phyloP scores from a whole-genome alignment of 257 asterid genomes.

The Anisodus acutangulus region DNA sequence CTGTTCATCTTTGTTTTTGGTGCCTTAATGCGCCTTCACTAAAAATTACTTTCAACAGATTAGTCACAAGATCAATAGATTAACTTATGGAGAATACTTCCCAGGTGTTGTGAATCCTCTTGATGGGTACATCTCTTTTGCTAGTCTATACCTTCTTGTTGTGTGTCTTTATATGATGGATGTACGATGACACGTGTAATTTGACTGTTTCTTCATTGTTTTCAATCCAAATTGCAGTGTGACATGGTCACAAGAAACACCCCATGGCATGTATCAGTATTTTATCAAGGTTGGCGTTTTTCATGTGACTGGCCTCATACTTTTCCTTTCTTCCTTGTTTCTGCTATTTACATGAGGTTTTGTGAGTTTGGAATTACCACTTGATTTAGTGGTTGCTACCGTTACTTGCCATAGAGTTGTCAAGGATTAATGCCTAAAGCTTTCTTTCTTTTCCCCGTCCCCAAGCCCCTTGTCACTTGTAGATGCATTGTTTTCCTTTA shows the following conservation, averaged over 20 bases:
- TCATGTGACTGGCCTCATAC: not conserved
- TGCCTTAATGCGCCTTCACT: conserved; percentile 29
- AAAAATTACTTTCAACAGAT: conserved; percentile 51
- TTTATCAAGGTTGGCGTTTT: conserved; percentile 79
- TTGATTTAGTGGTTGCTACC: not conserved
- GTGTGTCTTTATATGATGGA: conserved; percentile 25
- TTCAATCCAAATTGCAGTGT: conserved; percentile 55
- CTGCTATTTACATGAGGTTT: conserved; percentile 4
- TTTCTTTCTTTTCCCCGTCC: not conserved
- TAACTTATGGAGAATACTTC: conserved; percentile 83
- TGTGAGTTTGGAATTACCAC: not conserved
- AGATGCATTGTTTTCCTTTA: not conserved
- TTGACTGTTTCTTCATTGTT: conserved; percentile 31
- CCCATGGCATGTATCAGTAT: conserved; percentile 92
- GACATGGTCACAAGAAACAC: conserved; percentile 76
- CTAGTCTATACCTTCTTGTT: conserved; percentile 29
- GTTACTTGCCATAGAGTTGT: not conserved
- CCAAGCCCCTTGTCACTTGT: not conserved
- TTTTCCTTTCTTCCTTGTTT: conserved; percentile 24
- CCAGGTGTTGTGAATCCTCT: conserved; percentile 98
- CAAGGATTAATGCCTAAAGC: not conserved
- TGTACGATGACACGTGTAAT: not conserved
- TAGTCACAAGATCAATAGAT: conserved; percentile 88
- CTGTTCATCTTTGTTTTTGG: conserved; percentile 22
- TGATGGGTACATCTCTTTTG: conserved; percentile 63